Evolutionary conservation across 208 protist species (phyloP).

Genomic region (Trypanosoma grayi): DNA sequence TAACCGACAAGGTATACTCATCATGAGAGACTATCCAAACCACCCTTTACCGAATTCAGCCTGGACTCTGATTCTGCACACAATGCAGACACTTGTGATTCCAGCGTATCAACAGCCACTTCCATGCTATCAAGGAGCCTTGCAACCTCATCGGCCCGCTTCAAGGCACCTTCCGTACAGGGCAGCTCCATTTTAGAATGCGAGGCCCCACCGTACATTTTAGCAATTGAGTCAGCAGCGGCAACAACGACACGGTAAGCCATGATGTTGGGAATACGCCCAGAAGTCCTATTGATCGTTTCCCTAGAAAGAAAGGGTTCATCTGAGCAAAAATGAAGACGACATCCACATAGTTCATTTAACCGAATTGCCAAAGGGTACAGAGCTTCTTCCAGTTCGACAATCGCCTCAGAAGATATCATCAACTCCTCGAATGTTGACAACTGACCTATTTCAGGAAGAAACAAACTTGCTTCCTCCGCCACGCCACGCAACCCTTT

Average conservation of each 20-base stretch:
- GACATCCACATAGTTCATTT: neutral
- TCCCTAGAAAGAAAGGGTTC: constrained; percentile 1
- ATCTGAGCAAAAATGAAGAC: neutral
- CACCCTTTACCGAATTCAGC: constrained; percentile 7
- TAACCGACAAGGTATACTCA: neutral
- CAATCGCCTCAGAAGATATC: neutral
- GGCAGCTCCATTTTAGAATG: neutral
- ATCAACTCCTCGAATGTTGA: neutral
- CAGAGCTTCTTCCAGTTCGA: constrained; percentile 5
- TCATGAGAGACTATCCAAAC: constrained; percentile 4
- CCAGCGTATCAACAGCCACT: constrained; percentile 5
- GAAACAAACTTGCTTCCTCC: constrained; percentile 7
- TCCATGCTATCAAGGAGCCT: constrained; percentile 23
- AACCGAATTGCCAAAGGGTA: constrained; percentile 1
- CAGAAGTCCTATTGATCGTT: constrained; percentile 1
- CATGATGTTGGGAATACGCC: neutral
- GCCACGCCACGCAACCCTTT: constrained; percentile 2
- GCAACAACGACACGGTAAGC: neutral
- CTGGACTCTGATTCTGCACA: neutral
- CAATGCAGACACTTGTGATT: constrained; percentile 7
- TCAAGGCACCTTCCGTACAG: neutral
- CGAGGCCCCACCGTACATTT: neutral
- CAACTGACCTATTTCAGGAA: neutral
- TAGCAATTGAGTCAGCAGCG: constrained; percentile 10
- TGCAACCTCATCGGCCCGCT: constrained; percentile 3